Conservation (phyloP, 305 asterid genomes). For the Rubia balearica region DNA sequence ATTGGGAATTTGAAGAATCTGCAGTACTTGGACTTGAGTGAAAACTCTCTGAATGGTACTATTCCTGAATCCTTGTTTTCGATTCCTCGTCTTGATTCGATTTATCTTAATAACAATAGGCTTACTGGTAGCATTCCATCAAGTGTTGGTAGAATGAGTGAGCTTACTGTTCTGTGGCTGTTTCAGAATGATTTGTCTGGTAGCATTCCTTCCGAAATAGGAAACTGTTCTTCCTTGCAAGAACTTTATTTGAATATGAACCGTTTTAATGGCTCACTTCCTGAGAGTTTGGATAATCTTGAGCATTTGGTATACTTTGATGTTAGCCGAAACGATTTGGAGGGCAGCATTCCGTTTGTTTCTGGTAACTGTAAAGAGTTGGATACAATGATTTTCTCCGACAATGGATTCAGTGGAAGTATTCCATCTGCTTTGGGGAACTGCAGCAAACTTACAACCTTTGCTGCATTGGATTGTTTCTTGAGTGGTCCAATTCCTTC, state of each 20-base stretch:
- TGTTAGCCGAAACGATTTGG: slow-evolving; percentile 45
- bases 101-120: slow-evolving; percentile 44
- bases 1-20: slow-evolving; percentile 52
- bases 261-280: slow-evolving; percentile 46
- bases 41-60: slow-evolving; percentile 44
- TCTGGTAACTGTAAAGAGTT: slow-evolving; percentile 35
- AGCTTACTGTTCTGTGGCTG: slow-evolving; percentile 35
- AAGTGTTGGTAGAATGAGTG: slow-evolving; percentile 40
- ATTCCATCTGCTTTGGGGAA: slow-evolving; percentile 55
- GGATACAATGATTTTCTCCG: slow-evolving; percentile 37
- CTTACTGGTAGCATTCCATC: slow-evolving; percentile 63
- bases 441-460: slow-evolving; percentile 38
- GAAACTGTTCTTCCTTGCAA: slow-evolving; percentile 51
- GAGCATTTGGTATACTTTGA: slow-evolving; percentile 36
- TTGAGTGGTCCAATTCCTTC: slow-evolving; percentile 68
- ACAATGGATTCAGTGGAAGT: slow-evolving; percentile 44
- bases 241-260: slow-evolving; percentile 46
- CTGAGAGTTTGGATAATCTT: slow-evolving; percentile 51
- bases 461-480: slow-evolving; percentile 49
- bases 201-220: slow-evolving; percentile 54
- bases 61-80: slow-evolving; percentile 57
- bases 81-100: slow-evolving; percentile 33
- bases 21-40: slow-evolving; percentile 32
- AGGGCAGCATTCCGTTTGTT: slow-evolving; percentile 46
- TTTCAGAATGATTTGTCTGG: slow-evolving; percentile 47